A percentile compares a stretch with the other conserved stretches of the same genome.
Conservation (phyloP, 179 eudicot genomes). For the Corrigiola litoralis region DNA sequence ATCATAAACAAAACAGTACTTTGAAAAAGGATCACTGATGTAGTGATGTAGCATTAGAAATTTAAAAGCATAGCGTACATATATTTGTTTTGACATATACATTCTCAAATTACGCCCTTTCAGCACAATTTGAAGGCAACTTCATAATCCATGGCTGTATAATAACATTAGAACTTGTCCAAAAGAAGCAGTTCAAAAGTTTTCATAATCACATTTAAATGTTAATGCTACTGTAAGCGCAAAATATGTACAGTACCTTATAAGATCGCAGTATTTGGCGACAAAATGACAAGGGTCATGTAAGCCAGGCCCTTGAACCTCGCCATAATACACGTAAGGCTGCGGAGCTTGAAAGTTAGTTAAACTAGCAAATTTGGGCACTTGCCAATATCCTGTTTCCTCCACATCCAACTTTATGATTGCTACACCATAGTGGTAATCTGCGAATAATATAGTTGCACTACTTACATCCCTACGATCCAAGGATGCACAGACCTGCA, state of each 20-base stretch:
- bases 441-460: neutral
- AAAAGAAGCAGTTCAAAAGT: too few relatives aligned
- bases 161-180: too few relatives aligned
- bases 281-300: neutral
- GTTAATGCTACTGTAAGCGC: too few relatives aligned
- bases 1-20: too few relatives aligned
- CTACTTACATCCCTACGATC: neutral
- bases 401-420: neutral
- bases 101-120: too few relatives aligned
- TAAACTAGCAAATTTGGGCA: neutral
- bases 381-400: neutral
- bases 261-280: neutral
- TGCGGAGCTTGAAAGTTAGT: neutral
- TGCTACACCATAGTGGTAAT: neutral
- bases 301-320: neutral
- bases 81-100: too few relatives aligned
- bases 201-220: too few relatives aligned
- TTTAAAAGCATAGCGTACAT: too few relatives aligned
- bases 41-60: too few relatives aligned
- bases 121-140: too few relatives aligned
- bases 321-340: neutral
- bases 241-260: neutral
- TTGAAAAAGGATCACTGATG: too few relatives aligned
- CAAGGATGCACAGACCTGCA: neutral
- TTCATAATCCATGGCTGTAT: too few relatives aligned